Conservation (phyloP, 148 eudicot genomes). For the Pharnaceum exiguum region DNA sequence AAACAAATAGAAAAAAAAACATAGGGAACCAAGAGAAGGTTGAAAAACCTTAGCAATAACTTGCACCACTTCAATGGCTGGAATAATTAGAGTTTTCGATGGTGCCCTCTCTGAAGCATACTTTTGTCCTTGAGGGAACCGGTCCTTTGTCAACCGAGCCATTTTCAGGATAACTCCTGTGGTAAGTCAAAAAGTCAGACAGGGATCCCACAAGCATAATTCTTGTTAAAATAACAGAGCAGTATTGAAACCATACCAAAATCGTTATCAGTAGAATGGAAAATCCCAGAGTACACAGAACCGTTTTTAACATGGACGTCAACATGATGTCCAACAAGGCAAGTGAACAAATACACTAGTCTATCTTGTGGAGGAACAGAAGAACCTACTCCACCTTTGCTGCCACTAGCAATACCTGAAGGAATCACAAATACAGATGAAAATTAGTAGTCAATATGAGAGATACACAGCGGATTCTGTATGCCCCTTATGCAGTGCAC, state of each 20-base stretch:
- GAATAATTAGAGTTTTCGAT: constrained; percentile 61
- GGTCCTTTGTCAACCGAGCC: constrained; percentile 66
- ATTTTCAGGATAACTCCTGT: constrained; percentile 82
- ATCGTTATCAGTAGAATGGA: constrained; percentile 78
- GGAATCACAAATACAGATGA: constrained; percentile 9
- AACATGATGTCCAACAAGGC: constrained; percentile 86
- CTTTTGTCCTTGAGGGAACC: constrained; percentile 49
- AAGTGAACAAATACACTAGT: constrained; percentile 62
- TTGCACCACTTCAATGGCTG: constrained; percentile 81
- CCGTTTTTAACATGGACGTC: constrained; percentile 92
- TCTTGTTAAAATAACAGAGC: too few species aligned
- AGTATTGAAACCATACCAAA: constrained; percentile 77
- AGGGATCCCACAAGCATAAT: too few species aligned
- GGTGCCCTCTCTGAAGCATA: constrained; percentile 57
- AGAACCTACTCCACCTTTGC: constrained; percentile 33
- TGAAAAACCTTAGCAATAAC: constrained; percentile 72
- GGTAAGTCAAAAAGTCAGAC: constrained; percentile 8
- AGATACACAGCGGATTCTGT: too few species aligned
- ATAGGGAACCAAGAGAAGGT: not conserved
- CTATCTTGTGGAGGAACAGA: constrained; percentile 60
- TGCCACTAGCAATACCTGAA: constrained; percentile 33
- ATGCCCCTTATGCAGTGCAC: too few species aligned
- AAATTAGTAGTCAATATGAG: too few species aligned
- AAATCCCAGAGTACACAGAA: constrained; percentile 70
- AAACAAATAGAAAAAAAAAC: not conserved